Conservation (phyloP, 129 eudicot species). For the Dittrichia graveolens region DNA sequence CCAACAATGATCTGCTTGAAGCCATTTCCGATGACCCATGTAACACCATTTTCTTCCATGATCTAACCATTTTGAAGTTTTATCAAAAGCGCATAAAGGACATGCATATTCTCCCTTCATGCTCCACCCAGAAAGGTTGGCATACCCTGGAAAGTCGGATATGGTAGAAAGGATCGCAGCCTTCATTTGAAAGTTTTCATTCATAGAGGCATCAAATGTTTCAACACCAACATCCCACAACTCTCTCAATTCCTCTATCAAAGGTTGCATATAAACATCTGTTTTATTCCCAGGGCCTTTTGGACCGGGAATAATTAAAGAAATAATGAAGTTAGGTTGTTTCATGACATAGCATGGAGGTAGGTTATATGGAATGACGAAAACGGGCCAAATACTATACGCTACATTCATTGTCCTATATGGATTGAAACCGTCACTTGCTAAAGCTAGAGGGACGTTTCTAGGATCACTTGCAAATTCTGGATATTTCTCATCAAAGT, state of each 20-base stretch:
- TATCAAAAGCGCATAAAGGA: background rate
- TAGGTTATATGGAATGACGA: background rate
- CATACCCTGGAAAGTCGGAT: background rate
- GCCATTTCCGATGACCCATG: background rate
- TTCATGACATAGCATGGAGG: background rate
- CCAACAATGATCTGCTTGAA: background rate
- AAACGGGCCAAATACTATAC: background rate
- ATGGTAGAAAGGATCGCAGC: background rate
- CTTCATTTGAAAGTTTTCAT: background rate
- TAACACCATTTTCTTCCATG: background rate
- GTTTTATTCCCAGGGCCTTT: background rate
- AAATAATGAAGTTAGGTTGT: background rate
- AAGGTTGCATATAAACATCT: background rate
- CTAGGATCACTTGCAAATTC: background rate
- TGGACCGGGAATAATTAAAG: background rate
- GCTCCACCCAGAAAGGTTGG: constrained; percentile 6
- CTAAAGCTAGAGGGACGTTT: background rate
- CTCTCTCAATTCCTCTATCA: background rate
- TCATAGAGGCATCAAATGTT: background rate
- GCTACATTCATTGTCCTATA: too few species aligned
- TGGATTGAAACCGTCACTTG: background rate
- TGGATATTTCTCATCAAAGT: background rate
- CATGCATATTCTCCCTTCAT: constrained; percentile 4
- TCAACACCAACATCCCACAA: background rate
- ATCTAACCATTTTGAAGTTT: background rate